Evolutionary conservation across 129 eudicot species (phyloP).

Genomic region (Deinandra increscens): DNA sequence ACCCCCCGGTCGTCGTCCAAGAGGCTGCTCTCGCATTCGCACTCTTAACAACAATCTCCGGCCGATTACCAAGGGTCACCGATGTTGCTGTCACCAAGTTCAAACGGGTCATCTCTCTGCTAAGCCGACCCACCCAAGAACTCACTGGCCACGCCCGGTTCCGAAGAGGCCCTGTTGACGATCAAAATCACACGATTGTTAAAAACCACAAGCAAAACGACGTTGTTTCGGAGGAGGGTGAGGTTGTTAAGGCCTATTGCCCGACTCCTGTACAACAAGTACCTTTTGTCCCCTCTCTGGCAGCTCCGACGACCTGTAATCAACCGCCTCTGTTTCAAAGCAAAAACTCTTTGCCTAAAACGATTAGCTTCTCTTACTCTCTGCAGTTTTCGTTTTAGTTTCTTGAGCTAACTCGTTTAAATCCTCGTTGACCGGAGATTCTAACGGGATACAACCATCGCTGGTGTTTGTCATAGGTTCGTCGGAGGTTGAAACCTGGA

Average conservation of each 20-base stretch:
- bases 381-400: too few species aligned
- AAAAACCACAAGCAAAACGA: conserved; percentile 23
- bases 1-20: too few species aligned
- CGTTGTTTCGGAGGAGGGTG: conserved; percentile 27
- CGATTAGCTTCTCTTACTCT: conserved; percentile 64
- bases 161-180: conserved; percentile 77
- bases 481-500: too few species aligned
- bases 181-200: too few species aligned
- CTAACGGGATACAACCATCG: conserved; percentile 50
- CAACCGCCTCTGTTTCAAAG: conserved; percentile 29
- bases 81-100: conserved; percentile 67
- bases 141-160: conserved; percentile 87
- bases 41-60: conserved; percentile 18
- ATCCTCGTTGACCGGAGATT: conserved; percentile 59
- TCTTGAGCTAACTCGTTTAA: conserved; percentile 65
- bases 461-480: too few species aligned
- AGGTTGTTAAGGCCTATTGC: conserved; percentile 53
- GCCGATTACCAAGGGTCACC: conserved; percentile 56
- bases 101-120: conserved; percentile 62
- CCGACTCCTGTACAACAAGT: conserved; percentile 82
- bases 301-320: conserved; percentile 8
- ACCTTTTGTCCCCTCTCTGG: conserved; percentile 37
- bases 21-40: conserved; percentile 49
- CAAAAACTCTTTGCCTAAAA: conserved; percentile 46
- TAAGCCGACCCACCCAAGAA: conserved; percentile 48